These are phyloP conservation scores for Boletus tomentosulus DNA, from an alignment of 768 basidiomycete genomes.

Conservation along the genomic window DNA sequence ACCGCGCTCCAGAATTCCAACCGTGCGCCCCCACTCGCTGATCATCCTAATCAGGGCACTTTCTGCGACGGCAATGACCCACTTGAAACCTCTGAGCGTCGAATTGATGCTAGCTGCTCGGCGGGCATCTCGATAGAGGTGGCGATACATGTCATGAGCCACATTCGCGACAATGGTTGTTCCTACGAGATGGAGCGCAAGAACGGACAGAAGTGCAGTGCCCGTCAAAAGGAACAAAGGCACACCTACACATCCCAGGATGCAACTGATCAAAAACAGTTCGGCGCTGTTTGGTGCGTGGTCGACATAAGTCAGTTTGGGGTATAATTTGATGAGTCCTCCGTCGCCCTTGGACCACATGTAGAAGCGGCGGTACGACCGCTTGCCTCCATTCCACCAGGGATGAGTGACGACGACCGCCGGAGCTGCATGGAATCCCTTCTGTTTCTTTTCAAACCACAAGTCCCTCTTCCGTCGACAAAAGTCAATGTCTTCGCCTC, in stretches of 20 bases:
- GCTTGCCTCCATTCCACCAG: conserved; percentile 48
- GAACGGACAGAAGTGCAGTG: conserved; percentile 1
- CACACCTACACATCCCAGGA: conserved; percentile 11
- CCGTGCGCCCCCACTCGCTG: conserved; percentile 45
- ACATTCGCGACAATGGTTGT: conserved; percentile 40
- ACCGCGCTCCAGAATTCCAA: conserved; percentile 42
- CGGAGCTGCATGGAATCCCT: conserved; percentile 48
- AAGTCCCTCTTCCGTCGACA: conserved; percentile 44
- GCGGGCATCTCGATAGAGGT: conserved; percentile 40
- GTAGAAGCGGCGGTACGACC: conserved; percentile 50
- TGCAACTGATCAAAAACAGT: conserved; percentile 30
- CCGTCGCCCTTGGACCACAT: conserved; percentile 61
- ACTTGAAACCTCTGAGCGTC: conserved; percentile 31
- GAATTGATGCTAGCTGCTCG: conserved; percentile 33
- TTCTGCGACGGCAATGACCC: conserved; percentile 44
- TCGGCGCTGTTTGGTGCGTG: conserved; percentile 49
- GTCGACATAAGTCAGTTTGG: conserved; percentile 43
- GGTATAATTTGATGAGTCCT: conserved; percentile 44
- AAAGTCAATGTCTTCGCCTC: conserved; percentile 62
- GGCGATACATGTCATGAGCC: conserved; percentile 46
- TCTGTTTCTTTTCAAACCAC: conserved; percentile 31
- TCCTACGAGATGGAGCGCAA: conserved; percentile 23
- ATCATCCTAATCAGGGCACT: conserved; percentile 49
- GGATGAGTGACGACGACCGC: conserved; percentile 50
- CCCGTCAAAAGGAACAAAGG: conserved; percentile 14